Conservation (phyloP, 495 filamentous ascomycete genomes). For the Sporormia fimetaria region DNA sequence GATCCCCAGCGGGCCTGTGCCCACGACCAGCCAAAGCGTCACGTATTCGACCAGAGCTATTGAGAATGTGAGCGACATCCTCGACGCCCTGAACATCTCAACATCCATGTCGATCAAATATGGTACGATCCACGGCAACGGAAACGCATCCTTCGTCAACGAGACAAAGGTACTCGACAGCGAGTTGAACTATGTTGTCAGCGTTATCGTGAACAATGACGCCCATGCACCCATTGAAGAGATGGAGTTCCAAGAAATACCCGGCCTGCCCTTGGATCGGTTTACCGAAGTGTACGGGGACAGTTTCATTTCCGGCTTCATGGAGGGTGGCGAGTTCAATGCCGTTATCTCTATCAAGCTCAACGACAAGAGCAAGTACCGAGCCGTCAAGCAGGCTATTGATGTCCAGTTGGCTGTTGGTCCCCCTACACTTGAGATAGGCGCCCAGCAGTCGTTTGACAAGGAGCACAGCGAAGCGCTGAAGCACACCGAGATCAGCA, state of each 20-base stretch:
- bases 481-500: slow-evolving; percentile 29
- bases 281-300: slow-evolving; percentile 34
- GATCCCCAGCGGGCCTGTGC: slow-evolving; percentile 12
- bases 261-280: slow-evolving; percentile 20
- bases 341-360: slow-evolving; percentile 32
- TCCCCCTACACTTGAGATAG: slow-evolving; percentile 23
- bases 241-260: slow-evolving; percentile 29
- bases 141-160: slow-evolving; percentile 31
- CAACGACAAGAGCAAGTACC: slow-evolving; percentile 28
- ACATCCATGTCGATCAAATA: slow-evolving; percentile 31
- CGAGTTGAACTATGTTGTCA: slow-evolving; percentile 33
- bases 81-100: slow-evolving; percentile 32
- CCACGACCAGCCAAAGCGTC: slow-evolving; percentile 24
- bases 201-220: slow-evolving; percentile 34
- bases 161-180: slow-evolving; percentile 32
- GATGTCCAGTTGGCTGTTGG: slow-evolving; percentile 28
- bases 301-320: slow-evolving; percentile 32
- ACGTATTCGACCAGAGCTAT: slow-evolving; percentile 31
- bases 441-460: slow-evolving; percentile 11
- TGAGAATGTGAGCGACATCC: slow-evolving; percentile 32
- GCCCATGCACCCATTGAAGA: slow-evolving; percentile 16
- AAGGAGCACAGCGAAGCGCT: slow-evolving; percentile 27
- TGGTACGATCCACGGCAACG: slow-evolving; percentile 31
- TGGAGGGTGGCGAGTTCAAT: slow-evolving; percentile 33
- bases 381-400: slow-evolving; percentile 29